These are phyloP conservation scores for Clarkia xantiana DNA, from an alignment of 345 rosid genomes.

Conservation along the genomic window DNA sequence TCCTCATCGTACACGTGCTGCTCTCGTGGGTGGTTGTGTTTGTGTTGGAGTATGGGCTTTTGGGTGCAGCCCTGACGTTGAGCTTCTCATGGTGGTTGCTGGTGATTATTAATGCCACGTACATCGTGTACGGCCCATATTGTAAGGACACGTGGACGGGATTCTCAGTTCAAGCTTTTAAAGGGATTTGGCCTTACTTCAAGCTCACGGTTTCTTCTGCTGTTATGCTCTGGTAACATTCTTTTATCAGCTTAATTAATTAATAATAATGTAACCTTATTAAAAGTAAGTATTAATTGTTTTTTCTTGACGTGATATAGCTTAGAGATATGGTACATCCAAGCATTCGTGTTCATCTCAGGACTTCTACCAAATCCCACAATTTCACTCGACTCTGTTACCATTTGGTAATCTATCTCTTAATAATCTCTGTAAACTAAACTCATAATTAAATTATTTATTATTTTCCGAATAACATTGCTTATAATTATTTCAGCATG, in stretches of 20 bases:
- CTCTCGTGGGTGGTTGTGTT: slow-evolving; percentile 50
- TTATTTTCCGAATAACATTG: background rate
- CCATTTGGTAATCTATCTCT: slow-evolving; percentile 43
- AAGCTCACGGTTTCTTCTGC: slow-evolving; percentile 80
- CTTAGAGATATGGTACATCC: slow-evolving; percentile 87
- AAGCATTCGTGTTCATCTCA: slow-evolving; percentile 71
- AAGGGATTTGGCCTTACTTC: slow-evolving; percentile 83
- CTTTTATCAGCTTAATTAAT: background rate
- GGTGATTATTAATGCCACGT: slow-evolving; percentile 25
- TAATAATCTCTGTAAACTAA: background rate
- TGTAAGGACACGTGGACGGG: slow-evolving; percentile 83
- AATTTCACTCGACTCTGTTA: slow-evolving; percentile 56
- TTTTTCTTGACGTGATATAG: slow-evolving; percentile 16
- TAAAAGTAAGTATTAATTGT: too few relatives aligned
- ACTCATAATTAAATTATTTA: background rate
- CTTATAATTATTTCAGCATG: slow-evolving; percentile 32
- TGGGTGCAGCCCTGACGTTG: slow-evolving; percentile 54
- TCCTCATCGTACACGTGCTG: slow-evolving; percentile 51
- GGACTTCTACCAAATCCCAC: slow-evolving; percentile 68
- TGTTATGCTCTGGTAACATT: slow-evolving; percentile 62
- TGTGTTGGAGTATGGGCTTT: slow-evolving; percentile 40
- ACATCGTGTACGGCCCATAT: slow-evolving; percentile 50
- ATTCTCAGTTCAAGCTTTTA: slow-evolving; percentile 40
- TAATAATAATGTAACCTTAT: too few relatives aligned
- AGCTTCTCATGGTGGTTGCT: slow-evolving; percentile 84